These are phyloP conservation scores for Basipetospora chlamydospora DNA, from an alignment of 2,329 filamentous ascomycete genomes.

Conservation along the genomic window DNA sequence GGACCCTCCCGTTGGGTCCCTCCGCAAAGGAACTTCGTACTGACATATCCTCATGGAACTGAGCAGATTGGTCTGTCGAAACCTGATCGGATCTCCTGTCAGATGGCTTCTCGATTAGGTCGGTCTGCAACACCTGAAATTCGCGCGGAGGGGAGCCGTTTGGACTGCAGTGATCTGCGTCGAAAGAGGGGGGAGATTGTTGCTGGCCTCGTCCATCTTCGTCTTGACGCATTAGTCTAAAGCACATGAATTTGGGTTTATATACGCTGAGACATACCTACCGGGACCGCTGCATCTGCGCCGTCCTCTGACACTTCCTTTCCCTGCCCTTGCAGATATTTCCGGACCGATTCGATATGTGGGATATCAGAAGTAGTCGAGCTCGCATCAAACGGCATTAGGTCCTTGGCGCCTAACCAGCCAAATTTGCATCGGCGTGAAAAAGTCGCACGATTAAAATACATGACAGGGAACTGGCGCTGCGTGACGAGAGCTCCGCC, in stretches of 20 bases:
- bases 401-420: conserved; percentile 10
- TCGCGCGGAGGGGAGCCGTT: neutral
- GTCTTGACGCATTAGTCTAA: neutral
- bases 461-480: conserved; percentile 11
- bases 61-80: neutral
- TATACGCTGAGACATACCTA: neutral
- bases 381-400: conserved; percentile 7
- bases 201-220: neutral
- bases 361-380: conserved; percentile 5
- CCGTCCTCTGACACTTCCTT: neutral
- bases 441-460: too few species aligned
- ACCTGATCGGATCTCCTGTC: neutral
- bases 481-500: conserved; percentile 5
- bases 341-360: conserved; percentile 5
- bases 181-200: neutral
- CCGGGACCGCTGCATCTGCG: neutral
- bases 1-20: neutral
- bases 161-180: neutral
- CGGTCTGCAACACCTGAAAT: neutral
- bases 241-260: neutral
- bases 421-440: conserved; percentile 9
- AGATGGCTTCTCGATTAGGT: neutral
- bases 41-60: too few species aligned
- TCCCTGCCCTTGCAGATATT: conserved; percentile 7
- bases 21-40: neutral